These are phyloP conservation scores for Penstemon davidsonii DNA, from an alignment of 257 asterid species.

Conservation along the genomic window DNA sequence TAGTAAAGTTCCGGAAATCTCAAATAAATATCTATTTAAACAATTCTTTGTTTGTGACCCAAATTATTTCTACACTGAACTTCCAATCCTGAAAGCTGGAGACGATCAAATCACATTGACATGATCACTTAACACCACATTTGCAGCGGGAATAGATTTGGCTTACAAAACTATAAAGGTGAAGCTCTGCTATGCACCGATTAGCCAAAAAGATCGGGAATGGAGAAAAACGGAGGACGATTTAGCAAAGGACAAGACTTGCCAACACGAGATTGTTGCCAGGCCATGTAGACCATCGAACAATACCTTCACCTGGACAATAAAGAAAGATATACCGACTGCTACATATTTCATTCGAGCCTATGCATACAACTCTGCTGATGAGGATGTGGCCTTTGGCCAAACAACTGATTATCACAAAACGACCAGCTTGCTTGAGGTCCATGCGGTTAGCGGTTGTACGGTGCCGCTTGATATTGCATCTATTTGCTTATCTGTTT, in stretches of 20 bases:
- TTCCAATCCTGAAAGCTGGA: constrained; percentile 31
- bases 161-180: constrained; percentile 22
- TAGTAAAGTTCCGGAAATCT: no score
- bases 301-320: constrained; percentile 23
- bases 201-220: constrained; percentile 34
- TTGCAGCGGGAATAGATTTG: constrained; percentile 24
- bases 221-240: constrained; percentile 34
- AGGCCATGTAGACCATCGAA: constrained; percentile 15
- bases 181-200: constrained; percentile 37
- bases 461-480: constrained; percentile 29
- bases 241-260: constrained; percentile 30
- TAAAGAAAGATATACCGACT: constrained; percentile 30
- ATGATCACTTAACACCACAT: constrained; percentile 26
- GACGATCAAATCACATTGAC: constrained; percentile 25
- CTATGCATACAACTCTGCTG: constrained; percentile 20
- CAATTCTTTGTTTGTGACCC: no score
- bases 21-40: no score
- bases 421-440: constrained; percentile 22
- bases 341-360: constrained; percentile 35
- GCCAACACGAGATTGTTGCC: constrained; percentile 24
- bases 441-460: constrained; percentile 27
- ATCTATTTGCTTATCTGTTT: constrained; percentile 31
- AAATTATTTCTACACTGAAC: no score
- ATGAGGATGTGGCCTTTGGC: constrained; percentile 25
- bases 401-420: constrained; percentile 27